Base-by-base conservation (phyloP, 352 stramenopile species). In the Globisporangium paroecandrum region DNA sequence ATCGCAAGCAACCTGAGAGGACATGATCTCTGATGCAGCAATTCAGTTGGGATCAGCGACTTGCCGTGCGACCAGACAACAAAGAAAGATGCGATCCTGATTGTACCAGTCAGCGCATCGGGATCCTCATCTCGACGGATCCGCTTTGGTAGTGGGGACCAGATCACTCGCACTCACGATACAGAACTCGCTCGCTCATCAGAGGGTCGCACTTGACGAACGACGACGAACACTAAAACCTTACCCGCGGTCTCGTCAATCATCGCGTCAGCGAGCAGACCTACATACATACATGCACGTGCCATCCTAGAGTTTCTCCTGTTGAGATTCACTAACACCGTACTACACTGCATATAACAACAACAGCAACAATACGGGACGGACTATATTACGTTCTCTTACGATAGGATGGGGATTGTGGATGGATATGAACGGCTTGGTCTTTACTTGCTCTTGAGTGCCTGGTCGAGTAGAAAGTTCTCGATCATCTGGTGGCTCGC, bases 401-500 rank as follows among this genome's bases (percentile, higher is more conserved):
- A 51, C 43, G 43, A 51, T 51, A 51, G 43, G 18, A 18, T 43
- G 36, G 36, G 12, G 27, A 6, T 43, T 43, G 43, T n/a, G 43
- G 7, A 18, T 51, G 43, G 18, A 36, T 36, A 36, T 36, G 1
- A 3, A 20, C 18, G 43, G 5, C 15, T 24, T 5, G 13, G 20
- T 15, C 25, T 24, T 20, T 34, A 32, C 54, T 59, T 59, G 25
- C 27, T 59, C 54, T 38, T 59, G 54, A 77, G 69, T 20, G 60
- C 78, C 38, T 72, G 70, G 66, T 87, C 74, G 47, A 91, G 68
- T 49, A 91, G 66, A 32, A 82, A 73, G 62, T 91, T 91, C 70
- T 91, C 81, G 66, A 89, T 89, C 74, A 91, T 87, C 69, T 89
- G 81, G 58, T 87, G 79, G 51, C 79, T 91, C 51, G 76, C 79